Base-by-base conservation (phyloP, 805 yeast species). In the Candida maltosa region DNA sequence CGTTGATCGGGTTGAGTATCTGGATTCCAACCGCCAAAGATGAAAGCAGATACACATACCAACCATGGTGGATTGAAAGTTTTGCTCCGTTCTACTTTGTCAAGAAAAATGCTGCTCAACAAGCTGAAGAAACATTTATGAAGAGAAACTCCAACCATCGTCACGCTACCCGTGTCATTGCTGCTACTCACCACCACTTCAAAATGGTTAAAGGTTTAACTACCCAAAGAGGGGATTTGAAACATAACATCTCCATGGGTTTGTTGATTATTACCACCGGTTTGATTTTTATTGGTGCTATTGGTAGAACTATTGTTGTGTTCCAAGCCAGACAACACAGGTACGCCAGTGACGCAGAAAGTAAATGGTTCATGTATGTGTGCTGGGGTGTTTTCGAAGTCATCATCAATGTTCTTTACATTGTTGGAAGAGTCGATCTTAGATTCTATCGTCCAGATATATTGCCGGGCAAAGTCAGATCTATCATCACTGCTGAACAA, bases 381-480 rank as follows among this genome's bases (percentile, higher is more conserved):
- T 61, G 75, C 46, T 83, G 86, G 77, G 89, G 91, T 22, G 74
- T 71, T 4, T 62, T 80, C 31, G 93, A 84, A 61, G 62, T 69
- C 0, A 47, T 80, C 19, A 76, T 79, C 38, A 73, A 79, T 44
- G 35, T 77, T 7, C 42, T 80, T 22, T 81, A 79, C 52, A 54
- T 84, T 37, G 49, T 79, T 23, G 78, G 80, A 12, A 73, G 94
- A 54, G 76, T 80, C 34, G 93, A 84, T 54, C 66, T 84, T 49
- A 70, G 93, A 55, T 84, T 84, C 61, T 84, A 84, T 69, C 78
- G 85, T 58, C 91, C 93, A 12, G 89, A 83, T 55, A 59, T 56
- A 30, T 60, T 76, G 39, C 71, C 68, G 10, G 48, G 51, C 28
- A 57, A 52, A 33, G 69, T 66, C 34, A 52, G 70, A 42, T 46